phyloP scores from a whole-genome alignment of 2,329 filamentous ascomycete genomes.

The Alternaria gaisen region DNA sequence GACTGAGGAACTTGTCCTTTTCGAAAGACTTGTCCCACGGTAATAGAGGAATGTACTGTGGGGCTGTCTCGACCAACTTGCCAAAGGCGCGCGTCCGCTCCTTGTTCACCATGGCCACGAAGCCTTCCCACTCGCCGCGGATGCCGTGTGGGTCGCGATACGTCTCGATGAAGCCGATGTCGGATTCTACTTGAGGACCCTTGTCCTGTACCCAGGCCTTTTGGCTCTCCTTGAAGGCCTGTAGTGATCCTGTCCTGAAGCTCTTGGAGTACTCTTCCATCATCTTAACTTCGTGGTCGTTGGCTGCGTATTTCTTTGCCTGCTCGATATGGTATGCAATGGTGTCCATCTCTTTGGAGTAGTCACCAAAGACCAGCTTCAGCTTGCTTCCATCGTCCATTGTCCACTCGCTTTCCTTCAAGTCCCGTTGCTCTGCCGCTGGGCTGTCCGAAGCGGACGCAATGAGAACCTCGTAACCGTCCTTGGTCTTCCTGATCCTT shows the following conservation, averaged over 20 bases:
- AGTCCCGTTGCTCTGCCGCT: conserved; percentile 51
- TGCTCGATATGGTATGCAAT: conserved; percentile 57
- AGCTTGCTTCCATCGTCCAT: conserved; percentile 58
- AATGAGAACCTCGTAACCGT: conserved; percentile 59
- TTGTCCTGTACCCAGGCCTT: conserved; percentile 64
- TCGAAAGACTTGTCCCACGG: conserved; percentile 92
- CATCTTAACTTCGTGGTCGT: conserved; percentile 57
- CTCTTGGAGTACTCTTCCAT: conserved; percentile 59
- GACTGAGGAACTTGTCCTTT: conserved; percentile 93
- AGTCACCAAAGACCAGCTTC: conserved; percentile 57
- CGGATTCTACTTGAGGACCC: conserved; percentile 60
- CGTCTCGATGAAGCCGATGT: conserved; percentile 65
- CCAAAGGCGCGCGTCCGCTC: conserved; percentile 90
- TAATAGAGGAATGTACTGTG: conserved; percentile 83
- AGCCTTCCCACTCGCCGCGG: conserved; percentile 64
- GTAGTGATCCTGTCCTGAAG: conserved; percentile 60
- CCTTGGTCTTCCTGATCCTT: conserved; percentile 55
- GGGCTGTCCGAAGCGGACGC: conserved; percentile 57
- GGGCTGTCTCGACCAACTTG: conserved; percentile 81
- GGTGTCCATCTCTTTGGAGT: conserved; percentile 57
- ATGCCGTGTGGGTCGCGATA: conserved; percentile 65
- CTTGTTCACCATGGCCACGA: conserved; percentile 76
- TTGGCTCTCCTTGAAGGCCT: conserved; percentile 61
- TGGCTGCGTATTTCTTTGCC: conserved; percentile 58
- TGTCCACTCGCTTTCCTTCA: conserved; percentile 57